A percentile compares a stretch with the other conserved stretches of the same genome.
These are phyloP conservation scores for Acacia crassicarpa DNA, from an alignment of 306 rosid genomes.

Conservation along the genomic window DNA sequence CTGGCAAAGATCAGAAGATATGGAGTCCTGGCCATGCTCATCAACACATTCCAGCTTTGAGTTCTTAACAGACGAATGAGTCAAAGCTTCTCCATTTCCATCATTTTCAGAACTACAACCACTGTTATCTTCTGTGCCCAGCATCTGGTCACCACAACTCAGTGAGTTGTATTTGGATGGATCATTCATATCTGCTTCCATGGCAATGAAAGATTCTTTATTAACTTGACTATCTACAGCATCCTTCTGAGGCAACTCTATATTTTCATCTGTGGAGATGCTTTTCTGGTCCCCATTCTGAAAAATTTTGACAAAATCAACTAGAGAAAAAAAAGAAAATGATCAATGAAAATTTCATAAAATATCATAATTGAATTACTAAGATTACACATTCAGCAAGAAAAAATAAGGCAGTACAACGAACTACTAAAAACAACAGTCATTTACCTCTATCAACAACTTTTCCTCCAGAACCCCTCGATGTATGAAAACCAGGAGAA, in stretches of 20 bases:
- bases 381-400: constrained; percentile 11
- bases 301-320: constrained; percentile 71
- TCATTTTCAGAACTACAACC: constrained; percentile 61
- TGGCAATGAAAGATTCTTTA: constrained; percentile 44
- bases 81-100: constrained; percentile 70
- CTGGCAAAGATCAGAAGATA: constrained; percentile 64
- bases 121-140: constrained; percentile 38
- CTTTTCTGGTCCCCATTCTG: constrained; percentile 58
- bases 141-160: constrained; percentile 28
- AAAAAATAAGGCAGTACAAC: constrained; percentile 10
- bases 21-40: constrained; percentile 87
- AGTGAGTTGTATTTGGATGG: constrained; percentile 18
- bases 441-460: constrained; percentile 71
- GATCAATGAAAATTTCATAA: not conserved
- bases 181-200: constrained; percentile 39
- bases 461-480: constrained; percentile 64
- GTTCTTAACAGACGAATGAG: constrained; percentile 79
- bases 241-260: constrained; percentile 38
- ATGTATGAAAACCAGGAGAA: constrained; percentile 82
- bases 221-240: constrained; percentile 28
- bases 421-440: not conserved
- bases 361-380: constrained; percentile 30
- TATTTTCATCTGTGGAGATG: constrained; percentile 41
- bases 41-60: constrained; percentile 93
- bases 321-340: constrained; percentile 45